These are phyloP conservation scores for Tephrocybe sp. DNA, from an alignment of 768 basidiomycete species.

Conservation along the genomic window DNA sequence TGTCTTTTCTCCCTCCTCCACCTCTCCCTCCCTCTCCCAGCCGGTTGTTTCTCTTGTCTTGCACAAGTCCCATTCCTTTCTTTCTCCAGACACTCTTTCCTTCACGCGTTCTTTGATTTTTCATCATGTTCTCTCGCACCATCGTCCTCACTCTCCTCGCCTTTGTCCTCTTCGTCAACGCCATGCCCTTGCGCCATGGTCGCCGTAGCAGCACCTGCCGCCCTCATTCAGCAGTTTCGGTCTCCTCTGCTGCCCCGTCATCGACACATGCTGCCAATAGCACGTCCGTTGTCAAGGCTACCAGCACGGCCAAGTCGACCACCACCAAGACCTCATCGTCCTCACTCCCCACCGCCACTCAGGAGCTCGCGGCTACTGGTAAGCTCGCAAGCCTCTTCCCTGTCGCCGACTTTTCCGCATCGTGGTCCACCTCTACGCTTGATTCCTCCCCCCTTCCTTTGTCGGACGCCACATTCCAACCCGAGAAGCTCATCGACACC, in stretches of 20 bases:
- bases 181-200: constrained; percentile 18
- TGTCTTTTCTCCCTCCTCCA: background rate
- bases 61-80: constrained; percentile 14
- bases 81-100: constrained; percentile 17
- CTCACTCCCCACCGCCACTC: constrained; percentile 10
- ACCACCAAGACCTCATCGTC: constrained; percentile 11
- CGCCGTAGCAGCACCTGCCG: constrained; percentile 14
- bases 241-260: constrained; percentile 2
- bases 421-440: constrained; percentile 48
- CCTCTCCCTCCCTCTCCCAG: constrained; percentile 3
- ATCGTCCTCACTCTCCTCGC: constrained; percentile 23
- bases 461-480: constrained; percentile 44
- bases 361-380: constrained; percentile 2
- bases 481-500: constrained; percentile 33
- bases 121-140: constrained; percentile 23
- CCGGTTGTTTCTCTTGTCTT: constrained; percentile 19
- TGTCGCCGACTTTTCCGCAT: constrained; percentile 28
- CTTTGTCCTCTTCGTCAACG: constrained; percentile 22
- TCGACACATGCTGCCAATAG: background rate
- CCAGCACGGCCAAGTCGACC: constrained; percentile 9
- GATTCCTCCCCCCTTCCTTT: constrained; percentile 35
- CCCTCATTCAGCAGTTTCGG: constrained; percentile 4
- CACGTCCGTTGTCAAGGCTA: constrained; percentile 2
- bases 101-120: constrained; percentile 14
- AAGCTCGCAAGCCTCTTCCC: constrained; percentile 42